phyloP scores from a whole-genome alignment of 2,329 filamentous ascomycete species.

The Myriosclerotinia scirpicola region DNA sequence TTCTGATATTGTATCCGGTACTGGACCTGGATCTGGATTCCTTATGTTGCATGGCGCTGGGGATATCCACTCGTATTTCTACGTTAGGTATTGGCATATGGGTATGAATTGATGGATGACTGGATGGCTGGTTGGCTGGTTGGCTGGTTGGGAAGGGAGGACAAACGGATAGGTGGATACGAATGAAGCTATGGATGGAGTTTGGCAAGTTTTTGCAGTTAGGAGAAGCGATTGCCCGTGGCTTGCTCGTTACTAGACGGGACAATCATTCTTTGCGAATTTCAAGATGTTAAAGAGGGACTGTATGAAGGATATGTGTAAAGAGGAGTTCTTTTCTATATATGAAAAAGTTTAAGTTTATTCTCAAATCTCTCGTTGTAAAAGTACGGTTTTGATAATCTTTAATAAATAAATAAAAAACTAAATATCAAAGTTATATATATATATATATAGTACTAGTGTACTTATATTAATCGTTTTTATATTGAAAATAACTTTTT shows the following conservation, averaged over 20 bases:
- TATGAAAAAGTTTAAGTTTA: not conserved
- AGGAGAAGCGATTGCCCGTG: not conserved
- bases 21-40: conserved; percentile 9
- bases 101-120: conserved; percentile 1
- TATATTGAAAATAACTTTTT: no score
- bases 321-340: conserved; percentile 1
- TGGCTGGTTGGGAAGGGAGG: not conserved
- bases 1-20: not conserved
- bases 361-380: not conserved
- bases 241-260: not conserved
- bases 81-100: conserved; percentile 9
- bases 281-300: not conserved
- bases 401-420: not conserved
- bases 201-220: not conserved
- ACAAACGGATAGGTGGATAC: not conserved
- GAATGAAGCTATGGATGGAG: not conserved
- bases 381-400: not conserved
- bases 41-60: conserved; percentile 15
- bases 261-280: not conserved
- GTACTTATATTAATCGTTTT: no score
- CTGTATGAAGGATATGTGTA: not conserved
- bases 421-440: not conserved
- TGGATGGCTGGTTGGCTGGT: no score
- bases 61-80: conserved; percentile 1
- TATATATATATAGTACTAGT: no score